Conservation (phyloP, 2,329 filamentous ascomycete species). For the Orbilia javanica region DNA sequence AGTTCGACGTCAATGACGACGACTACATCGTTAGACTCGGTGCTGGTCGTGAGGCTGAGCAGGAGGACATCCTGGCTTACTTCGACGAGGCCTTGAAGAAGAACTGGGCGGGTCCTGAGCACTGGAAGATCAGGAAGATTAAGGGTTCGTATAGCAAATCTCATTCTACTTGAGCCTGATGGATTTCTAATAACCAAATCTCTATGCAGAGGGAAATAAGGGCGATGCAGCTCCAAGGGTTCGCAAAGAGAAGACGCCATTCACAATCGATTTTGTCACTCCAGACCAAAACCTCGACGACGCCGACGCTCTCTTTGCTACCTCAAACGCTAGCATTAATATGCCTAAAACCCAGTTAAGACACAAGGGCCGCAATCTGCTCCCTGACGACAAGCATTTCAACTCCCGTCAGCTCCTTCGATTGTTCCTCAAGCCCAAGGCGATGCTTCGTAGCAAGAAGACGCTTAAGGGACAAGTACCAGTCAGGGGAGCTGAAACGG, state of each 20-base stretch:
- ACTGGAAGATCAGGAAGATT: constrained; percentile 96
- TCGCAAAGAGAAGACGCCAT: constrained; percentile 95
- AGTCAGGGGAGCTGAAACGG: constrained; percentile 58
- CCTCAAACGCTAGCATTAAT: constrained; percentile 83
- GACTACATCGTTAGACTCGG: constrained; percentile 73
- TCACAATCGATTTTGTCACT: constrained; percentile 89
- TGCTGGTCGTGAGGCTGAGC: constrained; percentile 79
- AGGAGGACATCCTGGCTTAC: constrained; percentile 96
- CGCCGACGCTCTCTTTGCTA: constrained; percentile 82
- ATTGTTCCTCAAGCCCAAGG: constrained; percentile 94
- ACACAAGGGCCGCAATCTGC: constrained; percentile 88
- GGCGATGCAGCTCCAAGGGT: constrained; percentile 67
- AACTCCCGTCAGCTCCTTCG: constrained; percentile 90
- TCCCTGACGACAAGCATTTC: constrained; percentile 98
- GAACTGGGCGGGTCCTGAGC: constrained; percentile 98
- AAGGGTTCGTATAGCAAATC: constrained; percentile 72
- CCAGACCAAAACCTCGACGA: constrained; percentile 79
- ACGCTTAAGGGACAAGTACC: constrained; percentile 49
- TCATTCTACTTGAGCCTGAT: neutral
- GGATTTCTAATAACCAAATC: neutral
- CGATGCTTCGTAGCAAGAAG: constrained; percentile 66
- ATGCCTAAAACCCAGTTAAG: constrained; percentile 96
- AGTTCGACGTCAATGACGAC: constrained; percentile 75
- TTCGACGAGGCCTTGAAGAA: constrained; percentile 97
- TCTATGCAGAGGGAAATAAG: constrained; percentile 39